phyloP scores from a whole-genome alignment of 2,329 filamentous ascomycete species.

The Coniella vitis region DNA sequence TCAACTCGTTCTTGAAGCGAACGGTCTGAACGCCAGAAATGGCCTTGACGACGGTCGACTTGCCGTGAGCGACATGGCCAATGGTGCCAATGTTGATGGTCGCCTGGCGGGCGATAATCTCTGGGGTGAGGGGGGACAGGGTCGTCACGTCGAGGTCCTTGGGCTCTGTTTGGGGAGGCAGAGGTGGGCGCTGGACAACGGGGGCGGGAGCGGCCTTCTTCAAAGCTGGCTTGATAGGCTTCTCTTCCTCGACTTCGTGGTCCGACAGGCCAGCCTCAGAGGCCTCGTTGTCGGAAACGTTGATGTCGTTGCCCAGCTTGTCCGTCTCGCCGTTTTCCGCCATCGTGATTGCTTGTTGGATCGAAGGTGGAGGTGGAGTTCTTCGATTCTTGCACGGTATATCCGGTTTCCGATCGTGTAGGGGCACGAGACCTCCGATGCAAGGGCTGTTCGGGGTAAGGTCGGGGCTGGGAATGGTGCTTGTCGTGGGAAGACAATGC shows the following conservation, averaged over 20 bases:
- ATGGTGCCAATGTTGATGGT: constrained; percentile 99
- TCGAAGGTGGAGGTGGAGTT: constrained; percentile 5
- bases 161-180: constrained; percentile 88
- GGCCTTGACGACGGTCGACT: constrained; percentile 97
- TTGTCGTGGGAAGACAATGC: constrained; percentile 6
- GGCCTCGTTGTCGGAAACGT: constrained; percentile 55
- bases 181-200: constrained; percentile 44
- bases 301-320: constrained; percentile 64
- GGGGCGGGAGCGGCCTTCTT: constrained; percentile 65
- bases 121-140: constrained; percentile 80
- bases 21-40: constrained; percentile 99
- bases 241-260: constrained; percentile 55
- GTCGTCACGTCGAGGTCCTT: constrained; percentile 75
- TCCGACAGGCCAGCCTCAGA: constrained; percentile 47
- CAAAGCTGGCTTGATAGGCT: constrained; percentile 75
- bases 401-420: not conserved
- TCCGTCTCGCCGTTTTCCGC: constrained; percentile 46
- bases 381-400: not conserved
- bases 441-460: not conserved
- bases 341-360: constrained; percentile 31
- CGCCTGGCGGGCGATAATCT: constrained; percentile 95
- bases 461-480: not conserved
- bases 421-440: not conserved
- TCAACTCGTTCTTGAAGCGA: constrained; percentile 98
- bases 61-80: constrained; percentile 97